Evolutionary conservation across 1,139 yeast genomes (phyloP).

Genomic region (Hyphopichia wangnamkhiaoensis): DNA sequence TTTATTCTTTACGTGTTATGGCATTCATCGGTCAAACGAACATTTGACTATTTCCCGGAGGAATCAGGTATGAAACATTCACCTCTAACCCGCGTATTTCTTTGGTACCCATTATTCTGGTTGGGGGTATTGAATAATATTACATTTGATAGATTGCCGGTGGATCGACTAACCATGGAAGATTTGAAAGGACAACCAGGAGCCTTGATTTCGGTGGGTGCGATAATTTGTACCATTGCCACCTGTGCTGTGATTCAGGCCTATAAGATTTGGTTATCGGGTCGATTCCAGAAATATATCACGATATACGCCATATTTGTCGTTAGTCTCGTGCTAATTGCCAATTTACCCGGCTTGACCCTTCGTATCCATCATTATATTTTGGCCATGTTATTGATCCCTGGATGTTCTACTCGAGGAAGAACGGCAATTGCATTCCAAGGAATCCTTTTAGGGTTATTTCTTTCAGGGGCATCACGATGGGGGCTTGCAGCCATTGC

Average conservation of each 20-base stretch:
- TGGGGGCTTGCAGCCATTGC: conserved; percentile 94
- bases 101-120: conserved; percentile 87
- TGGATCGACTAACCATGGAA: conserved; percentile 72
- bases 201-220: conserved; percentile 63
- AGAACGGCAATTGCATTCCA: conserved; percentile 71
- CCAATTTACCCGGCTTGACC: conserved; percentile 66
- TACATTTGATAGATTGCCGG: conserved; percentile 85
- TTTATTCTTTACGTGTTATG: conserved; percentile 77
- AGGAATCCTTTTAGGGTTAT: conserved; percentile 79
- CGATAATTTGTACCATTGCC: conserved; percentile 47
- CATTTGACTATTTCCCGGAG: conserved; percentile 26
- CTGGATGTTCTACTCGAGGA: conserved; percentile 86
- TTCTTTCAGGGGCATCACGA: conserved; percentile 81
- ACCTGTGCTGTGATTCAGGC: conserved; percentile 73
- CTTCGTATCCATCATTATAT: conserved; percentile 89
- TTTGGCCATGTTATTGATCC: conserved; percentile 72
- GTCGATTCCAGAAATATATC: conserved; percentile 63
- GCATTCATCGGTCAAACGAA: conserved; percentile 49
- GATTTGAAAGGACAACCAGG: conserved; percentile 80
- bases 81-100: conserved; percentile 52
- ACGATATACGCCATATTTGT: conserved; percentile 52
- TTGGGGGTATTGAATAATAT: conserved; percentile 81
- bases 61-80: conserved; percentile 31
- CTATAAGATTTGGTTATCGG: conserved; percentile 75
- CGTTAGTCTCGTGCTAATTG: conserved; percentile 46